A percentile compares a stretch with the other conserved stretches of the same genome.
phyloP scores from a whole-genome alignment of 1,139 yeast species.

The Suzukiozyma palmioleophila region DNA sequence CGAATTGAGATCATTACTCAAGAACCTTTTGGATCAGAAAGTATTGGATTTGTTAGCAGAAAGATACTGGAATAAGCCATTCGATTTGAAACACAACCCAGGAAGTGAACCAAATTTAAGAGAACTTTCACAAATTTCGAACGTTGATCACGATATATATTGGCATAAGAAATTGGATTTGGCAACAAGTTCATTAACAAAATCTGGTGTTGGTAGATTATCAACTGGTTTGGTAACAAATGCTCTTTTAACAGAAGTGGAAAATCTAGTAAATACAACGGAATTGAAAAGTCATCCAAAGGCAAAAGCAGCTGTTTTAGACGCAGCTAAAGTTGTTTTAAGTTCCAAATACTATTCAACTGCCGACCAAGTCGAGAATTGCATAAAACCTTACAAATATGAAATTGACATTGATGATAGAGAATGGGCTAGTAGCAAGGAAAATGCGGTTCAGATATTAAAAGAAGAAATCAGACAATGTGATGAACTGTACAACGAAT shows the following conservation, averaged over 20 bases:
- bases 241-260: slow-evolving; percentile 74
- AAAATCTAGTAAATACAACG: slow-evolving; percentile 65
- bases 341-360: slow-evolving; percentile 81
- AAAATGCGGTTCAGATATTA: slow-evolving; percentile 66
- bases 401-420: slow-evolving; percentile 95
- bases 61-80: slow-evolving; percentile 84
- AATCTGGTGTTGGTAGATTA: slow-evolving; percentile 87
- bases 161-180: slow-evolving; percentile 89
- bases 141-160: slow-evolving; percentile 64
- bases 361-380: slow-evolving; percentile 97
- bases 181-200: slow-evolving; percentile 79
- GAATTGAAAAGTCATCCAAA: slow-evolving; percentile 79
- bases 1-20: slow-evolving; percentile 73
- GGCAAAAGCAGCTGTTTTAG: slow-evolving; percentile 76
- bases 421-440: slow-evolving; percentile 84
- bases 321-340: slow-evolving; percentile 79
- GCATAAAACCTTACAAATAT: slow-evolving; percentile 95
- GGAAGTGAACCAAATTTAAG: slow-evolving; percentile 46
- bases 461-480: slow-evolving; percentile 87
- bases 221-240: slow-evolving; percentile 81
- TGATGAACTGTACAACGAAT: slow-evolving; percentile 54
- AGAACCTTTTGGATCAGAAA: slow-evolving; percentile 83
- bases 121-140: slow-evolving; percentile 44
- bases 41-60: slow-evolving; percentile 84
- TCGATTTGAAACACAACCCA: slow-evolving; percentile 15